A percentile compares a stretch with the other conserved stretches of the same genome.
Conservation (phyloP, 768 basidiomycete genomes). For the Mycena capillaripes region DNA sequence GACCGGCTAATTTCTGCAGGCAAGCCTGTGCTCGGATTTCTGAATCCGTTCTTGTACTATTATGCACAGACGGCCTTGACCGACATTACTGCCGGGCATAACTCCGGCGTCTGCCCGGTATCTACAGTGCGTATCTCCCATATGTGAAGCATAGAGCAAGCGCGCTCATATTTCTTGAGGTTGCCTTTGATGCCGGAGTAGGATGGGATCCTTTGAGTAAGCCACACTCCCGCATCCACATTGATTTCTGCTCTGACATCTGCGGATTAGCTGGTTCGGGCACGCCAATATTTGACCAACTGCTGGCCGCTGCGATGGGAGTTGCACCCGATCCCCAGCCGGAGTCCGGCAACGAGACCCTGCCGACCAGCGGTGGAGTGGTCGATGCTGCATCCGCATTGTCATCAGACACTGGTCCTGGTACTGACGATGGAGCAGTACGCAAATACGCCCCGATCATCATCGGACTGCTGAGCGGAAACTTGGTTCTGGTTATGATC, state of each 20-base stretch:
- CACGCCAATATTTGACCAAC: not conserved
- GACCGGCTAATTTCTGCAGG: conserved; percentile 51
- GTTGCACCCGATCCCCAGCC: no score
- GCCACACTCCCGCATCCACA: not conserved
- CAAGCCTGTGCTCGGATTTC: conserved; percentile 32
- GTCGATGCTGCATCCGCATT: not conserved
- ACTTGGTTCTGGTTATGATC: not conserved
- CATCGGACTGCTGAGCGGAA: not conserved
- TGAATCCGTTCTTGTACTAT: conserved; percentile 7
- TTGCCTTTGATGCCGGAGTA: not conserved
- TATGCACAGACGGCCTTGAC: not conserved
- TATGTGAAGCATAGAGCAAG: not conserved
- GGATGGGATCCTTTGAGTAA: conserved; percentile 13
- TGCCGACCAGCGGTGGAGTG: not conserved
- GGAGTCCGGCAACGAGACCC: not conserved
- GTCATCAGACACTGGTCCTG: not conserved
- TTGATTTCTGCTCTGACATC: not conserved
- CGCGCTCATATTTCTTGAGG: not conserved
- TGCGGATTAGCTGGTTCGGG: conserved; percentile 1
- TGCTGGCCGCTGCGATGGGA: conserved; percentile 1
- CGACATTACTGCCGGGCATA: conserved; percentile 4
- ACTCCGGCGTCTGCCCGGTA: not conserved
- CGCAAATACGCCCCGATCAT: not conserved
- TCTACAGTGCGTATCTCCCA: no score
- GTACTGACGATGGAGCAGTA: not conserved